phyloP scores from a whole-genome alignment of 495 filamentous ascomycete genomes.

The Hypomontagnella monticulosa region DNA sequence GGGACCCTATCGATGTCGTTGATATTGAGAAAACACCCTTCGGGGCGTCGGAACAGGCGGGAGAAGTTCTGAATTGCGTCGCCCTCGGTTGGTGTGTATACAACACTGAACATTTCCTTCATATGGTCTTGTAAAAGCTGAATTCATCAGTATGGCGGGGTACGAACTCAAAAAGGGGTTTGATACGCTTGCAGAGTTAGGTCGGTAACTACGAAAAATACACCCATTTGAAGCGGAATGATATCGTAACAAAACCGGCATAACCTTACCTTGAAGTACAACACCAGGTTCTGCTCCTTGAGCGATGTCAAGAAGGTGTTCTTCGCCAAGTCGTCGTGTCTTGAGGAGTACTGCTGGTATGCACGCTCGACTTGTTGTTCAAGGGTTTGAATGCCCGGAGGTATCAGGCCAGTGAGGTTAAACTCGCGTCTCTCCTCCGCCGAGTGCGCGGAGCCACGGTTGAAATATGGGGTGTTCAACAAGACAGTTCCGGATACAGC shows the following conservation, averaged over 20 bases:
- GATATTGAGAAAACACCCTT: conserved; percentile 72
- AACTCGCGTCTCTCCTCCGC: conserved; percentile 73
- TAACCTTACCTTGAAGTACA: conserved; percentile 71
- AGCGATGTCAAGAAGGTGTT: conserved; percentile 88
- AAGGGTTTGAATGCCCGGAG: conserved; percentile 77
- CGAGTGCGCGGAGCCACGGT: conserved; percentile 85
- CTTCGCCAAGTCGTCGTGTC: conserved; percentile 79
- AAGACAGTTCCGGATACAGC: conserved; percentile 68
- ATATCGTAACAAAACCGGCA: background rate
- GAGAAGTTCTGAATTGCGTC: conserved; percentile 93
- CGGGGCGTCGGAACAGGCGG: conserved; percentile 76
- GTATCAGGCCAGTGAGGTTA: conserved; percentile 75
- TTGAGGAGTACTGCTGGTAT: conserved; percentile 78
- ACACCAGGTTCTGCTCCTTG: conserved; percentile 83
- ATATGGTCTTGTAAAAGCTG: conserved; percentile 58
- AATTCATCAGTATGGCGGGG: background rate
- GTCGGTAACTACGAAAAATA: background rate
- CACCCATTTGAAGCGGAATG: background rate
- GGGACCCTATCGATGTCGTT: conserved; percentile 66
- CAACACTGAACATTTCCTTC: conserved; percentile 85
- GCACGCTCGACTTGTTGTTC: conserved; percentile 81
- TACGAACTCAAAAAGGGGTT: too few species aligned
- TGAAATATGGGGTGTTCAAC: conserved; percentile 75
- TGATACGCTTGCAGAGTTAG: too few species aligned
- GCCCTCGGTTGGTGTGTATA: conserved; percentile 91